Evolutionary conservation across 352 stramenopile genomes (phyloP).

Genomic region (Pythium chondricola): DNA sequence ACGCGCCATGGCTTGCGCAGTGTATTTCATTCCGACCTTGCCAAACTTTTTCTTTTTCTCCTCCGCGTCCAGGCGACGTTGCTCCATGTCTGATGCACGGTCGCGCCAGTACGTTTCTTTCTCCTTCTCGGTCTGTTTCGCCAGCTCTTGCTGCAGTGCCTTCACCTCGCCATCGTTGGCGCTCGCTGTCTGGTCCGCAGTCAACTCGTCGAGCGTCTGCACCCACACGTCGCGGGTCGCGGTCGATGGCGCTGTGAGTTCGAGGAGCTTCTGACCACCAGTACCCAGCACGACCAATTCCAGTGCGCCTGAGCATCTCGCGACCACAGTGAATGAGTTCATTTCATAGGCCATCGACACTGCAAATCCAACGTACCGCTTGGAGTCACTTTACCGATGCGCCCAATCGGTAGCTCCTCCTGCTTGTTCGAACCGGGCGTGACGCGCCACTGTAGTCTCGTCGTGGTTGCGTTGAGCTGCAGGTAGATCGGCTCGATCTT

Average conservation of each 20-base stretch:
- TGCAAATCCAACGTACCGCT: slow-evolving; percentile 25
- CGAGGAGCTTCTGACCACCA: slow-evolving; percentile 58
- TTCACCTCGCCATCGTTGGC: slow-evolving; percentile 26
- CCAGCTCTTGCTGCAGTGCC: slow-evolving; percentile 38
- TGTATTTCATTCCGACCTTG: slow-evolving; percentile 67
- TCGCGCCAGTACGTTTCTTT: slow-evolving; percentile 78
- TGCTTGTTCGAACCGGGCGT: slow-evolving; percentile 28
- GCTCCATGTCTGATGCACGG: slow-evolving; percentile 48
- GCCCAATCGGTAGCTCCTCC: slow-evolving; percentile 47
- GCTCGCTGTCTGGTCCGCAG: slow-evolving; percentile 9
- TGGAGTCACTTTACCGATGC: slow-evolving; percentile 49
- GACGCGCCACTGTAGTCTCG: slow-evolving; percentile 37
- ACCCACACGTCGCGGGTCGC: slow-evolving; percentile 52
- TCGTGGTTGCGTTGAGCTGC: slow-evolving; percentile 44
- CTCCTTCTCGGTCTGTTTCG: slow-evolving; percentile 53
- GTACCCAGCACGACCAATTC: slow-evolving; percentile 45
- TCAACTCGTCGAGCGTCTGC: slow-evolving; percentile 64
- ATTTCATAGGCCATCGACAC: not conserved
- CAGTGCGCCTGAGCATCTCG: slow-evolving; percentile 18
- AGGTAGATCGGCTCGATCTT: slow-evolving; percentile 51
- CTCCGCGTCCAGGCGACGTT: slow-evolving; percentile 51
- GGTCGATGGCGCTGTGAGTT: slow-evolving; percentile 37
- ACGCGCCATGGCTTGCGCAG: slow-evolving; percentile 27
- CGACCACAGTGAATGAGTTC: not conserved
- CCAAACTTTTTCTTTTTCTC: slow-evolving; percentile 76